phyloP scores from a whole-genome alignment of 2,329 filamentous ascomycete species.

The Hymenoscyphus fraxineus region DNA sequence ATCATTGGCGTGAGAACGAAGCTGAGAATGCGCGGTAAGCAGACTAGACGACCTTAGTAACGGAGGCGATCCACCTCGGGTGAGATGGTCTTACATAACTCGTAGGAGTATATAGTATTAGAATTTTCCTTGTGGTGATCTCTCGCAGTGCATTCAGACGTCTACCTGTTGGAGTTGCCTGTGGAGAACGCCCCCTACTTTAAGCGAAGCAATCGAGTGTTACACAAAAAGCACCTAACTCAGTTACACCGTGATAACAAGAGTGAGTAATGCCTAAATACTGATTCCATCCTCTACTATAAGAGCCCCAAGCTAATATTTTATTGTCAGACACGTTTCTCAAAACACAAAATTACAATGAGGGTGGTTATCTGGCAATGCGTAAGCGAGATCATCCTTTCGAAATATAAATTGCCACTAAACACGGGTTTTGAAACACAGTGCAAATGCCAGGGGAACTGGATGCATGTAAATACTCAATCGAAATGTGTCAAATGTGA shows the following conservation, averaged over 20 bases:
- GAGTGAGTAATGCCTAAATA: not conserved
- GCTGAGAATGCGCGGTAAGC: slow-evolving; percentile 1
- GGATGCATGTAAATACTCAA: not conserved
- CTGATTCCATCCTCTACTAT: not conserved
- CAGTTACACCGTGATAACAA: not conserved
- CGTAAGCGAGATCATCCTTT: not conserved
- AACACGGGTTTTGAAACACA: not conserved
- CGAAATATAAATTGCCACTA: not conserved
- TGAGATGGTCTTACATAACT: not conserved
- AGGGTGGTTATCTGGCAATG: not conserved
- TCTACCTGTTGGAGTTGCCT: not conserved
- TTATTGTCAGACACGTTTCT: not conserved
- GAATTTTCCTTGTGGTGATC: not conserved
- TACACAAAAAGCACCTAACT: not conserved
- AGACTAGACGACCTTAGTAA: not conserved
- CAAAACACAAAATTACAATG: not conserved
- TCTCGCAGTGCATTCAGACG: not conserved
- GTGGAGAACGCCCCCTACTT: not conserved
- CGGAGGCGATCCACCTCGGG: not conserved
- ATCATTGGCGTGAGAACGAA: not conserved
- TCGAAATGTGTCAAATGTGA: not conserved
- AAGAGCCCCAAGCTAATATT: not conserved
- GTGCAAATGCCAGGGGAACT: slow-evolving; percentile 1
- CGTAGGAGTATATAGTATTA: not conserved
- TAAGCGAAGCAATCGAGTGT: not conserved